Evolutionary conservation across 805 yeast genomes (phyloP), one percentile per base, ranked within the genome.

Genomic region (Zygotorulaspora sp.): DNA sequence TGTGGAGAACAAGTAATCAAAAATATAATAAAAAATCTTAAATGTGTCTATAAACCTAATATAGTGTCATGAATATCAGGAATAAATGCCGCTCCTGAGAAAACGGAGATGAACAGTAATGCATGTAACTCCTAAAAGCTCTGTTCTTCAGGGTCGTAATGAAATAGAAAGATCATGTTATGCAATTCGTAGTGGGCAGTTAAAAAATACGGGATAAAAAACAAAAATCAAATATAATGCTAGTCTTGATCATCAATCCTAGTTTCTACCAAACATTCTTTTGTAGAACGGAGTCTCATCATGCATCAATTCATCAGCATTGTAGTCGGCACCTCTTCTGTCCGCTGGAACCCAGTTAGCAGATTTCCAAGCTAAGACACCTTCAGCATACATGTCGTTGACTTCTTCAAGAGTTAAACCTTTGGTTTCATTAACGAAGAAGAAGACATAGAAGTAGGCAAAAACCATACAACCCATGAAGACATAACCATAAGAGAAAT

Each of bases 321-420:
- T 48, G 42, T 58, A 58, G 15, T 49, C 57, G 10, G 44, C 45
- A 17, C 48, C 58, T 50, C 64, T 58, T 58, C 60, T 50, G 21
- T 66, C 46, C 27, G 77, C 68, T 50, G 83, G 82, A 36, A 66
- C 68, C 77, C 76, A 80, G 40, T 51, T 51, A 17, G 68, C 35
- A 11, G 82, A 77, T 39, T 62, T 57, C 74, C 75, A 71, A 35
- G 75, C 67, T 38, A 59, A 49, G 27, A 65, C 66, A 49, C 61
- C 63, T 35, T 65, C 62, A 19, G 70, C 59, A 53, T 67, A 72
- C 70, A 80, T 66, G 55, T 74, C 79, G 59, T 84, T 88, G 47
- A 85, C 85, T 64, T 85, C 88, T 66, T 85, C 95, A 59, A 86
- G 72, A 30, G 84, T 73, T 53, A 84, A 72, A 42, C 94, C 94